A percentile compares a stretch with the other conserved stretches of the same genome.
Conservation (phyloP, 2,329 filamentous ascomycete species). For the Ophiostoma novo-ulmi region DNA sequence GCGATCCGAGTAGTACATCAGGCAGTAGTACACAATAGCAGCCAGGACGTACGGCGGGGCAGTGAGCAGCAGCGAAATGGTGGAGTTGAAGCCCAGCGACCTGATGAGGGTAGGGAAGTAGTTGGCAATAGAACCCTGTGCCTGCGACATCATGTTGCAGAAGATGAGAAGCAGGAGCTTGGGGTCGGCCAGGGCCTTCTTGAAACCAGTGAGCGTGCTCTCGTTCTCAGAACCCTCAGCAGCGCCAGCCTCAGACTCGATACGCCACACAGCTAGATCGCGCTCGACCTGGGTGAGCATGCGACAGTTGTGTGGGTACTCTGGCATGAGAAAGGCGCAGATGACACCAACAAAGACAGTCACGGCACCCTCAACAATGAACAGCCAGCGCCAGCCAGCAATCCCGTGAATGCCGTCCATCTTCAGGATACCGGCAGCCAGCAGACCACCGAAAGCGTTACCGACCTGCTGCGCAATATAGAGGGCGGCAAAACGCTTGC, state of each 20-base stretch:
- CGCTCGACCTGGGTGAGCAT: constrained; percentile 32
- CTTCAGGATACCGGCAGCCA: constrained; percentile 19
- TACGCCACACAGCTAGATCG: constrained; percentile 30
- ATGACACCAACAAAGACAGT: constrained; percentile 15
- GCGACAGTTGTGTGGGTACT: constrained; percentile 39
- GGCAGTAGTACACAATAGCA: constrained; percentile 33
- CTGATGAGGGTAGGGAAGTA: constrained; percentile 34
- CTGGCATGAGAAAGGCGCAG: constrained; percentile 22
- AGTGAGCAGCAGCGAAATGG: constrained; percentile 39
- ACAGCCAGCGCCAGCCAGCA: constrained; percentile 24
- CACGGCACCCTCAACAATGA: constrained; percentile 24
- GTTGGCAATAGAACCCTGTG: constrained; percentile 36
- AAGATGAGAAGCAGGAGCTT: constrained; percentile 22
- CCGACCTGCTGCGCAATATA: constrained; percentile 19
- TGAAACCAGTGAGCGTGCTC: constrained; percentile 28
- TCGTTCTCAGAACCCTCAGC: constrained; percentile 37
- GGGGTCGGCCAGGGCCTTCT: constrained; percentile 19
- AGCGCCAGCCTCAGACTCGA: constrained; percentile 34
- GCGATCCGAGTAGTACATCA: constrained; percentile 34
- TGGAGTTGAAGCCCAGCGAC: constrained; percentile 35
- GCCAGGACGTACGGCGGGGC: constrained; percentile 30
- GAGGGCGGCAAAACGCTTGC: constrained; percentile 20
- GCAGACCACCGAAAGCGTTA: constrained; percentile 23
- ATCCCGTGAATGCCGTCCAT: constrained; percentile 16
- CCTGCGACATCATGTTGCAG: constrained; percentile 33